Conservation (phyloP, 1,284 basidiomycete genomes). For the Vanrija humicola region DNA sequence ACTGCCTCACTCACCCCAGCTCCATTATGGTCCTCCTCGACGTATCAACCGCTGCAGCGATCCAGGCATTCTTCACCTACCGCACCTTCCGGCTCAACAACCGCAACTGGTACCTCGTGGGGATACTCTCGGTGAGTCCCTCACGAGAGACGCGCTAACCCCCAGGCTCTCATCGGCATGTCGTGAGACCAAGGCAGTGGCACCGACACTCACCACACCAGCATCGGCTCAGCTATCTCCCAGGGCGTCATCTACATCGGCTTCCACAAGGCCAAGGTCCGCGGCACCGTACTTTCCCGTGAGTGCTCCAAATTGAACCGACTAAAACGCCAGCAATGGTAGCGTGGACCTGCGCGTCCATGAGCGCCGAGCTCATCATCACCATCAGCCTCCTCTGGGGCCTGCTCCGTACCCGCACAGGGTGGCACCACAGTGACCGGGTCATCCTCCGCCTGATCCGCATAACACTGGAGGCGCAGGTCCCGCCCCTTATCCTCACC, state of each 20-base stretch:
- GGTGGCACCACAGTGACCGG: conserved; percentile 31
- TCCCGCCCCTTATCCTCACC: conserved; percentile 21
- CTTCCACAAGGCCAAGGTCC: no score
- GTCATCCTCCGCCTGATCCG: conserved; percentile 22
- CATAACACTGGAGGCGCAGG: conserved; percentile 29
- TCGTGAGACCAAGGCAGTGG: neutral
- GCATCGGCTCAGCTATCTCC: no score
- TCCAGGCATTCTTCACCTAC: conserved; percentile 35
- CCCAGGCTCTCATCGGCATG: neutral
- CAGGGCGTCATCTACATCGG: no score
- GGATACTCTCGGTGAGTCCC: conserved; percentile 18
- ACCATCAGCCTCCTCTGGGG: conserved; percentile 22
- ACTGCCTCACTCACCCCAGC: conserved; percentile 5
- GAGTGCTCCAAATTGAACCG: no score
- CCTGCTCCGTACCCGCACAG: conserved; percentile 21
- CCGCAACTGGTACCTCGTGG: conserved; percentile 24
- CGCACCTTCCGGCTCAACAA: conserved; percentile 27
- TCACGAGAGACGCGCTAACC: neutral
- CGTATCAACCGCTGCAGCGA: neutral
- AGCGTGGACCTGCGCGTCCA: conserved; percentile 20
- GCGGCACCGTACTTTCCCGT: no score
- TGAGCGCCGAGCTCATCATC: conserved; percentile 29
- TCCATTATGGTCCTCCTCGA: conserved; percentile 23
- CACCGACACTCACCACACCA: no score
- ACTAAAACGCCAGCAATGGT: neutral